Evolutionary conservation across 2,329 filamentous ascomycete species (phyloP).

Genomic region (Capronia epimyces): DNA sequence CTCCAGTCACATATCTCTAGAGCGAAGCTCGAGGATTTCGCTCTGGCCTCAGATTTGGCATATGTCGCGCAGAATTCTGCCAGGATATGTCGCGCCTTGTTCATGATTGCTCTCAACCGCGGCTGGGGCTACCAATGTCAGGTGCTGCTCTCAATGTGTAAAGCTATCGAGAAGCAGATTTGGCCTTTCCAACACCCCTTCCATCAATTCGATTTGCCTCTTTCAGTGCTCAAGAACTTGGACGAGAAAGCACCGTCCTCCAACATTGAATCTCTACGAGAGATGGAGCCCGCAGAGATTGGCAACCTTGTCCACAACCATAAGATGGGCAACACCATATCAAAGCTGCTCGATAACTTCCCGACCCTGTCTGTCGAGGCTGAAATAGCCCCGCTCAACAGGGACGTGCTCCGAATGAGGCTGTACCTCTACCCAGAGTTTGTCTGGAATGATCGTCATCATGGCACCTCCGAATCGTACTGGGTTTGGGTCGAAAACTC

Average conservation of each 20-base stretch:
- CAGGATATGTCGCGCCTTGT: slow-evolving; percentile 86
- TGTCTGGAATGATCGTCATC: slow-evolving; percentile 85
- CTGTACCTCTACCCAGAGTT: slow-evolving; percentile 86
- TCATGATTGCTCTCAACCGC: slow-evolving; percentile 94
- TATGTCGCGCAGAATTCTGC: slow-evolving; percentile 95
- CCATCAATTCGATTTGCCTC: slow-evolving; percentile 86
- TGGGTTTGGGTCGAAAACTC: slow-evolving; percentile 99
- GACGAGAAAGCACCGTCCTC: slow-evolving; percentile 69
- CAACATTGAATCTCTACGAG: slow-evolving; percentile 76
- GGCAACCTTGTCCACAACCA: slow-evolving; percentile 87
- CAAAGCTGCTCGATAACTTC: slow-evolving; percentile 80
- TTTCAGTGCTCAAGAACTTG: slow-evolving; percentile 74
- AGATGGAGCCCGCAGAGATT: slow-evolving; percentile 90
- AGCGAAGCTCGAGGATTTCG: slow-evolving; percentile 85
- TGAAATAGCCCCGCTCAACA: slow-evolving; percentile 90
- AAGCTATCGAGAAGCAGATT: slow-evolving; percentile 92
- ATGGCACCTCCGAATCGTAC: slow-evolving; percentile 92
- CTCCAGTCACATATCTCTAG: slow-evolving; percentile 91
- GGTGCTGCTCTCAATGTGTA: slow-evolving; percentile 83
- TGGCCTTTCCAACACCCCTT: slow-evolving; percentile 95
- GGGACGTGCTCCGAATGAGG: slow-evolving; percentile 88
- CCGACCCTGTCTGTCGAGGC: slow-evolving; percentile 85
- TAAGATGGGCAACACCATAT: slow-evolving; percentile 74
- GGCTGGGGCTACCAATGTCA: slow-evolving; percentile 94
- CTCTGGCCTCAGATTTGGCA: slow-evolving; percentile 80